Evolutionary conservation across 2,329 filamentous ascomycete species (phyloP).

Genomic region (Tolypocladium ophioglossoides): DNA sequence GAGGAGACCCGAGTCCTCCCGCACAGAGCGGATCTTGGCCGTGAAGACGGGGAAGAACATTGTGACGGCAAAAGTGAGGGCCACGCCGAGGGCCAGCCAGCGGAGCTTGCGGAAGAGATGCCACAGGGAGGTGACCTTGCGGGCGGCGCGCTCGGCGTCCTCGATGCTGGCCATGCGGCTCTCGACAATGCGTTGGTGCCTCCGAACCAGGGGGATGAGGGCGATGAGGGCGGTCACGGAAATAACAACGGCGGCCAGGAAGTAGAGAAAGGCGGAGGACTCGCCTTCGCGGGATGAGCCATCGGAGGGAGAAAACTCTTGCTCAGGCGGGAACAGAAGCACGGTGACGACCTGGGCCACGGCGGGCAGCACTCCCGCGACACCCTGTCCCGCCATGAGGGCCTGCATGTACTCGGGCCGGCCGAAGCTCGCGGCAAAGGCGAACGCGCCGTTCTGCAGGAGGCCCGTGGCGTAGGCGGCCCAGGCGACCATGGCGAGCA

Average conservation of each 20-base stretch:
- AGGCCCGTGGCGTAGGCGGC: constrained; percentile 73
- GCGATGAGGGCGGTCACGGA: constrained; percentile 60
- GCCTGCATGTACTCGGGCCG: constrained; percentile 86
- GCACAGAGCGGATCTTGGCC: constrained; percentile 43
- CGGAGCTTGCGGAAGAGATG: constrained; percentile 66
- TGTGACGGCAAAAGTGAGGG: constrained; percentile 69
- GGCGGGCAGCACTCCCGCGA: constrained; percentile 83
- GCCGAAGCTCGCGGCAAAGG: constrained; percentile 79
- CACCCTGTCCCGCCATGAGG: constrained; percentile 88
- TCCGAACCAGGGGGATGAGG: constrained; percentile 62
- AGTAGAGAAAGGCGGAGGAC: constrained; percentile 76
- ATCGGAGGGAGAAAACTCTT: constrained; percentile 12
- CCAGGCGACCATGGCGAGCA: constrained; percentile 71
- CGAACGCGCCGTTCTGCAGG: constrained; percentile 89
- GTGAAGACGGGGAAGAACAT: constrained; percentile 98
- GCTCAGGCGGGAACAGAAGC: constrained; percentile 39
- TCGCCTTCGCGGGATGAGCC: constrained; percentile 13
- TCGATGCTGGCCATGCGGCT: constrained; percentile 38
- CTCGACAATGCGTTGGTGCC: constrained; percentile 44
- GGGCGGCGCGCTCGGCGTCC: constrained; percentile 40
- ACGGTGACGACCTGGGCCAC: constrained; percentile 81
- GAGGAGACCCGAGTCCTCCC: constrained; percentile 35
- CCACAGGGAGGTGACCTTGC: constrained; percentile 43
- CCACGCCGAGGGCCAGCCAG: constrained; percentile 68
- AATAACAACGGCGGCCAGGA: constrained; percentile 74